Conservation (phyloP, 345 rosid genomes). For the Salix brachista region DNA sequence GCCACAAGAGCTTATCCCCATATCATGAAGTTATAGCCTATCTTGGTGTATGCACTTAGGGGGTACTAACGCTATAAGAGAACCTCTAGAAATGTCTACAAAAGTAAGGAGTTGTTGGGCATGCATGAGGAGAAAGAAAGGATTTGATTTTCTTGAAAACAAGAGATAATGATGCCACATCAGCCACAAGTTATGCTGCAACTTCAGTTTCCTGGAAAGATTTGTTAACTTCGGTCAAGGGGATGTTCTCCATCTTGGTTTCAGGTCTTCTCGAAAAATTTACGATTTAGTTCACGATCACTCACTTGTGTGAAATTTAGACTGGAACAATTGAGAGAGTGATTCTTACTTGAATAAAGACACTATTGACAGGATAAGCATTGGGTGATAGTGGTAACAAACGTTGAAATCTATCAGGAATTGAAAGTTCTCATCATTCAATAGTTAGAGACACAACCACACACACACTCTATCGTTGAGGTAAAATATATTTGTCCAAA, state of each 20-base stretch:
- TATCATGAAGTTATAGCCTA: no score
- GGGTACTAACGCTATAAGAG: no score
- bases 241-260: background rate
- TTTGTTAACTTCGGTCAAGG: background rate
- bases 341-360: background rate
- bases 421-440: background rate
- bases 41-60: no score
- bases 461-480: no score
- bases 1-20: no score
- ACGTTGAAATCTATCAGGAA: background rate
- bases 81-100: background rate
- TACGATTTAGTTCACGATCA: background rate
- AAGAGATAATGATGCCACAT: background rate
- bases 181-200: background rate
- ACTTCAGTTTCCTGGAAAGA: background rate
- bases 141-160: background rate
- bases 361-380: background rate
- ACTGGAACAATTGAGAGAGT: background rate
- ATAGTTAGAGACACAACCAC: background rate
- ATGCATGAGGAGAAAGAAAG: background rate
- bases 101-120: background rate
- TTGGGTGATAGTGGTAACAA: background rate
- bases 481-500: background rate
- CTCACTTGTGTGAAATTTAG: fast-evolving
- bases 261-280: background rate